Evolutionary conservation across 768 basidiomycete genomes (phyloP).

Genomic region (Podaxis sp.): DNA sequence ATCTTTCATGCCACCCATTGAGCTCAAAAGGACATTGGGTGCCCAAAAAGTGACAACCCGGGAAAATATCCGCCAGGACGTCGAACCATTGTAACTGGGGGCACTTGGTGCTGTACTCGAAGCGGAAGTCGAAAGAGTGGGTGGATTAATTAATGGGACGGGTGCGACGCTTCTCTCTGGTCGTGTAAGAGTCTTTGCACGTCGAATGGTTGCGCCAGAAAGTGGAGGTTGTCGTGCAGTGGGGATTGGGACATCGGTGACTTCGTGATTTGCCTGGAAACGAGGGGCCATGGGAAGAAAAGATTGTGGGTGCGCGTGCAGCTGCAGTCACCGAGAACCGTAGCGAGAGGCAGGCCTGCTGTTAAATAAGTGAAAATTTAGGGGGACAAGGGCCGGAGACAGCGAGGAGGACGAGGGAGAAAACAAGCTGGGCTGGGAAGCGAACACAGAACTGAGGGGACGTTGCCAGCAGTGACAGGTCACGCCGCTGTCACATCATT

Average conservation of each 20-base stretch:
- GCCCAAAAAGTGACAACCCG: conserved; percentile 89
- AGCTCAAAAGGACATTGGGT: conserved; percentile 70
- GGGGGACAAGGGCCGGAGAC: conserved; percentile 1
- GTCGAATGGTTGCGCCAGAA: conserved; percentile 63
- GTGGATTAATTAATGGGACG: conserved; percentile 90
- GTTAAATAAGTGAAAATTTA: conserved; percentile 15
- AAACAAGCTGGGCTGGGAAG: conserved; percentile 21
- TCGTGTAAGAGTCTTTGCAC: conserved; percentile 94
- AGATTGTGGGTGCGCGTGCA: conserved; percentile 23
- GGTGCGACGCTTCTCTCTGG: conserved; percentile 95
- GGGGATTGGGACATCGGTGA: conserved; percentile 67
- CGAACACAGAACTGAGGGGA: conserved; percentile 1
- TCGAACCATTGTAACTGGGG: conserved; percentile 41
- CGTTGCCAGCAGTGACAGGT: conserved; percentile 18
- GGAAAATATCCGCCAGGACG: conserved; percentile 83
- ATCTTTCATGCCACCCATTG: conserved; percentile 81
- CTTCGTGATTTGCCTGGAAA: conserved; percentile 52
- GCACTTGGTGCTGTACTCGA: conserved; percentile 31
- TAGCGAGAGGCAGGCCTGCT: conserved; percentile 29
- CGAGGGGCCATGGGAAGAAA: conserved; percentile 50
- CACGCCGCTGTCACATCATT: conserved; percentile 15
- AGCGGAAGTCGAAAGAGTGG: conserved; percentile 34
- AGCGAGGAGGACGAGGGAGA: conserved; percentile 3
- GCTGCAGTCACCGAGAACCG: conserved; percentile 21
- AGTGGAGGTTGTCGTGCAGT: conserved; percentile 56